Percentiles rank a stretch among this genome's conserved stretches.
phyloP scores from a whole-genome alignment of 1,284 basidiomycete genomes.

The Wolfiporia cocos region DNA sequence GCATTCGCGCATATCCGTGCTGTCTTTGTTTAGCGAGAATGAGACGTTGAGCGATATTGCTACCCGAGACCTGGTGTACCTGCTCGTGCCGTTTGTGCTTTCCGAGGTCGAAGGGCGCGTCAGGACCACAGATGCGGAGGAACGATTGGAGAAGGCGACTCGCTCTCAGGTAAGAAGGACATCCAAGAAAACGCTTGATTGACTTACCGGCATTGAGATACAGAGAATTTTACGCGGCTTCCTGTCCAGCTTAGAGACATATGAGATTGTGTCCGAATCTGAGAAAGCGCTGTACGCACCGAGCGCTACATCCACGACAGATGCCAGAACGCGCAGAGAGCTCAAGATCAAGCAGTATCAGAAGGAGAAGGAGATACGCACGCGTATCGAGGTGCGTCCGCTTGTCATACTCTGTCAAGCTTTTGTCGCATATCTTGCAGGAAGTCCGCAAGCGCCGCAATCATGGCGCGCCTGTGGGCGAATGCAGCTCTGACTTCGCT shows the following conservation, averaged over 20 bases:
- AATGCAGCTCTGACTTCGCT: conserved; percentile 44
- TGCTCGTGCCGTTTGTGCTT: conserved; percentile 69
- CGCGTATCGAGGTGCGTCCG: conserved; percentile 56
- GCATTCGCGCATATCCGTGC: conserved; percentile 41
- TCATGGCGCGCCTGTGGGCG: conserved; percentile 26
- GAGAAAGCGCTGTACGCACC: conserved; percentile 52
- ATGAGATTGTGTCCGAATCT: conserved; percentile 60
- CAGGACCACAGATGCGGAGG: conserved; percentile 50
- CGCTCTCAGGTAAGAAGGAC: conserved; percentile 52
- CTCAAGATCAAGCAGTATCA: conserved; percentile 86
- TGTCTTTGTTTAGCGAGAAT: conserved; percentile 83
- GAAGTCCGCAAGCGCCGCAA: conserved; percentile 46
- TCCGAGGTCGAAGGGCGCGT: conserved; percentile 70
- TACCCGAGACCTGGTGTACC: conserved; percentile 75
- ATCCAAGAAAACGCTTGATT: conserved; percentile 4
- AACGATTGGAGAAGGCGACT: conserved; percentile 52
- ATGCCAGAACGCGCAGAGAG: conserved; percentile 71
- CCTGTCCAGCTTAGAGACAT: conserved; percentile 53
- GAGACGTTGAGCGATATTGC: conserved; percentile 83
- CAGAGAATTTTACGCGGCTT: conserved; percentile 60
- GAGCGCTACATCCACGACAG: conserved; percentile 41
- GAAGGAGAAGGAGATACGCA: conserved; percentile 74
- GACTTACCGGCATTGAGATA: conserved; percentile 11
- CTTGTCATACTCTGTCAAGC: no score
- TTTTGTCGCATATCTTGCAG: no score